phyloP scores from a whole-genome alignment of 2,329 filamentous ascomycete species.

The Xylaria hypoxylon region DNA sequence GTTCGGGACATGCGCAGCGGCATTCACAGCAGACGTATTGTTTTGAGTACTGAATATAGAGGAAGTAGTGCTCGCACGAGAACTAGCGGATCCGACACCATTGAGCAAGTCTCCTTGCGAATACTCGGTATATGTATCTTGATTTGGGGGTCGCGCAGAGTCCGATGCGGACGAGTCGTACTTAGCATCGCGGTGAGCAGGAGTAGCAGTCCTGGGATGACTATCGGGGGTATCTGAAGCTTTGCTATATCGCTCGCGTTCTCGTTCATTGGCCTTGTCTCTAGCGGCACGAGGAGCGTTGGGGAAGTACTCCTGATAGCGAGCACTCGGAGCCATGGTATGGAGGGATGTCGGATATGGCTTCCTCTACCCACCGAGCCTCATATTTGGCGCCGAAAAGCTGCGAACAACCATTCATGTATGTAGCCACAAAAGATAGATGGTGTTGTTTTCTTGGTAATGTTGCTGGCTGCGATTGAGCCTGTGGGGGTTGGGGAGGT shows the following conservation, averaged over 20 bases:
- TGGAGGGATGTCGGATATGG: conserved; percentile 65
- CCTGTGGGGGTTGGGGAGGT: conserved; percentile 30
- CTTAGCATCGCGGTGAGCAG: conserved; percentile 53
- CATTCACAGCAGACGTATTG: conserved; percentile 56
- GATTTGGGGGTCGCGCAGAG: conserved; percentile 55
- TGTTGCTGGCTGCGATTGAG: conserved; percentile 40
- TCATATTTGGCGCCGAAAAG: conserved; percentile 61
- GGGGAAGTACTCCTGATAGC: conserved; percentile 89
- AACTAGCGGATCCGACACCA: conserved; percentile 78
- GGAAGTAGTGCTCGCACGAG: conserved; percentile 75
- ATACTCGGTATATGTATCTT: conserved; percentile 66
- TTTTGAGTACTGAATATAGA: conserved; percentile 73
- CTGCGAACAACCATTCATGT: conserved; percentile 54
- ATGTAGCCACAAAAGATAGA: conserved; percentile 45
- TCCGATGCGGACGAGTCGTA: conserved; percentile 53
- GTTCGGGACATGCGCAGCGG: conserved; percentile 56
- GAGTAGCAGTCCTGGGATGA: conserved; percentile 46
- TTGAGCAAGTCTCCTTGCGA: conserved; percentile 74
- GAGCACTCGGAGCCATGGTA: conserved; percentile 80
- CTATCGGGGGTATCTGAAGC: conserved; percentile 46
- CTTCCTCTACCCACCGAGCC: conserved; percentile 65
- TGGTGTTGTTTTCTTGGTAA: conserved; percentile 15
- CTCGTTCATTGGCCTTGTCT: conserved; percentile 70
- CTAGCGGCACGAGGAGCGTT: conserved; percentile 76
- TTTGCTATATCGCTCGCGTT: conserved; percentile 66